A percentile compares a stretch with the other conserved stretches of the same genome.
phyloP scores from a whole-genome alignment of 805 yeast species.

The Wickerhamiella musiphila region DNA sequence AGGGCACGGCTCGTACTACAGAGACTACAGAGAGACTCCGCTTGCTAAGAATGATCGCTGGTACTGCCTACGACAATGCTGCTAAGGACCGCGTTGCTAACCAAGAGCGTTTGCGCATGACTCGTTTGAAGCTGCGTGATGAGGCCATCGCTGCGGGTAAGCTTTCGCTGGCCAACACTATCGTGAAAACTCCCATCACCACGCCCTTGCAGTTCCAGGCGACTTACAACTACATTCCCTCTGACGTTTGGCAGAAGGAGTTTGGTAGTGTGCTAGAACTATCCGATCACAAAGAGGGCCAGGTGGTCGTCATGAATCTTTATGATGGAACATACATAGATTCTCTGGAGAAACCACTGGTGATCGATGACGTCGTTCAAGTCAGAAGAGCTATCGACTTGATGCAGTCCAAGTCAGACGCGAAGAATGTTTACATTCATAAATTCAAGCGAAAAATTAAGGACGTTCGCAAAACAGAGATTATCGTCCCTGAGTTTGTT shows the following conservation, averaged over 20 bases:
- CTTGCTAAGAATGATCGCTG: slow-evolving; percentile 3
- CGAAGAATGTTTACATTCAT: too few relatives aligned
- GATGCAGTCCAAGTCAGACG: neutral
- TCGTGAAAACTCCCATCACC: slow-evolving; percentile 9
- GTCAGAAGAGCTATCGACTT: neutral
- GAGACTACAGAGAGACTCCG: slow-evolving; percentile 1
- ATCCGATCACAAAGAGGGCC: slow-evolving; percentile 6
- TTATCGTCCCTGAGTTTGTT: too few relatives aligned
- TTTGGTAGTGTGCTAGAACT: slow-evolving; percentile 7
- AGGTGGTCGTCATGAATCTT: slow-evolving; percentile 11
- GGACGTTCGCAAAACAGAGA: too few relatives aligned
- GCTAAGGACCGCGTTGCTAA: slow-evolving; percentile 8
- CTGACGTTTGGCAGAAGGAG: slow-evolving; percentile 4
- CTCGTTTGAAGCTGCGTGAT: slow-evolving; percentile 9
- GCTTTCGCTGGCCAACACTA: slow-evolving; percentile 7
- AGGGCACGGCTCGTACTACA: neutral
- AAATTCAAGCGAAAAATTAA: too few relatives aligned
- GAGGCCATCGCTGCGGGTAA: slow-evolving; percentile 7
- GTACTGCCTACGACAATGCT: slow-evolving; percentile 1
- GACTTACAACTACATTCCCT: slow-evolving; percentile 11
- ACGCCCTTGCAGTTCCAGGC: slow-evolving; percentile 10
- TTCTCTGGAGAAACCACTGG: slow-evolving; percentile 1
- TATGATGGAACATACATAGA: slow-evolving; percentile 10
- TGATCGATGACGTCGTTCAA: neutral
- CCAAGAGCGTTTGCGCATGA: slow-evolving; percentile 9